A percentile compares a stretch with the other conserved stretches of the same genome.
Evolutionary conservation across 768 basidiomycete species (phyloP).

Genomic region (Tricholoma hemisulphureum): DNA sequence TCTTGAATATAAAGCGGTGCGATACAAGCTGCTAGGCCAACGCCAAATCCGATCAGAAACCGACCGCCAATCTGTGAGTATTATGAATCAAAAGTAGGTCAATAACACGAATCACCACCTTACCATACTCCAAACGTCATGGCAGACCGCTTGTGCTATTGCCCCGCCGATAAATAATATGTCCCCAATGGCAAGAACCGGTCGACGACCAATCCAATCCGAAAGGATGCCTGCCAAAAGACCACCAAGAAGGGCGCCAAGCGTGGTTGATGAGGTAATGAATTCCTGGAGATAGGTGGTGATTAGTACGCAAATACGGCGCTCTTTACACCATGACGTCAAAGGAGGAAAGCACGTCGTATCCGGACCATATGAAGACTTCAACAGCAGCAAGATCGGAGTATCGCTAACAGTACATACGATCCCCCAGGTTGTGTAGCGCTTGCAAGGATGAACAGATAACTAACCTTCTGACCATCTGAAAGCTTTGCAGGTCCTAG

Average conservation of each 20-base stretch:
- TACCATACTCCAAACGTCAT: constrained; percentile 71
- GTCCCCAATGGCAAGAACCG: constrained; percentile 66
- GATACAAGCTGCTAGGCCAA: constrained; percentile 74
- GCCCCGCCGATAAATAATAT: constrained; percentile 75
- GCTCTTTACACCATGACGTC: not conserved
- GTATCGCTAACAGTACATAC: not conserved
- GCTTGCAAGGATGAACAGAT: no score
- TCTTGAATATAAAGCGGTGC: constrained; percentile 86
- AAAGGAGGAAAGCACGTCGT: no score
- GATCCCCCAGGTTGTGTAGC: no score
- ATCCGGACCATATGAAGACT: no score
- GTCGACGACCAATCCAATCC: constrained; percentile 67
- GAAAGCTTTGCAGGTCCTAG: constrained; percentile 58
- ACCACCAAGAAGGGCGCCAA: constrained; percentile 76
- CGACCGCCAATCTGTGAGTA: constrained; percentile 58
- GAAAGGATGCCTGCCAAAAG: constrained; percentile 66
- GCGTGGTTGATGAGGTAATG: constrained; percentile 76
- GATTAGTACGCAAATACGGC: not conserved
- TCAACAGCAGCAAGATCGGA: no score
- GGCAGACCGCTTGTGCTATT: constrained; percentile 66
- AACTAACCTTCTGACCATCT: constrained; percentile 58
- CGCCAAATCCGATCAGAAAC: constrained; percentile 72
- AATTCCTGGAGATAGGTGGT: constrained; percentile 52
- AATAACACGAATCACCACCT: constrained; percentile 6
- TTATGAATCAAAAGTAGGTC: not conserved